Percentiles rank a stretch among this genome's conserved stretches.
phyloP scores from a whole-genome alignment of 2,329 filamentous ascomycete species.

The Cladosporium sp. region DNA sequence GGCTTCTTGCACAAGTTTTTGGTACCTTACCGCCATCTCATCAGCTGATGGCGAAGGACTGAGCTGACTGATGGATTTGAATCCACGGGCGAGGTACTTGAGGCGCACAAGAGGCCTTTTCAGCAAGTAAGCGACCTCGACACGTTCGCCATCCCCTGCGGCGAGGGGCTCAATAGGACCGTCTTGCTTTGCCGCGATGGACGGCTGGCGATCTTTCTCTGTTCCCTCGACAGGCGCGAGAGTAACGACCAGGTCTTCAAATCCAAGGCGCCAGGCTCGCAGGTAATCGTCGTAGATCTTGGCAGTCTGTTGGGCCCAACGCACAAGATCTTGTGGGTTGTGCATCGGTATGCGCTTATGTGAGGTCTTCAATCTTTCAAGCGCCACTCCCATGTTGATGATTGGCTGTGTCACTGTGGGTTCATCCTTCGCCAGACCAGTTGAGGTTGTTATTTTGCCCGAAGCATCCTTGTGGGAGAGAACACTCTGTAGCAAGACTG shows the following conservation, averaged over 20 bases:
- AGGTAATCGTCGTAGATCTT: conserved; percentile 83
- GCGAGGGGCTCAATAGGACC: not conserved
- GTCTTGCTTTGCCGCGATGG: conserved; percentile 35
- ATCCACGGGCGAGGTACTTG: conserved; percentile 80
- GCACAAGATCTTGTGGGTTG: conserved; percentile 66
- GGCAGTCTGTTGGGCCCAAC: conserved; percentile 75
- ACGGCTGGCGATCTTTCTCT: conserved; percentile 52
- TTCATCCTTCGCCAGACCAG: conserved; percentile 47
- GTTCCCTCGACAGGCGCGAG: conserved; percentile 68
- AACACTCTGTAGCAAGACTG: conserved; percentile 81
- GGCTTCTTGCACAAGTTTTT: conserved; percentile 70
- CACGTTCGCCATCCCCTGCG: conserved; percentile 76
- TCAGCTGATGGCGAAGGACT: conserved; percentile 54
- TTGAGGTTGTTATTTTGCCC: conserved; percentile 23
- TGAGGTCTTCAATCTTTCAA: conserved; percentile 76
- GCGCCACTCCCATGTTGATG: conserved; percentile 84
- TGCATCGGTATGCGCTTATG: conserved; percentile 77
- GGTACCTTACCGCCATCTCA: conserved; percentile 59
- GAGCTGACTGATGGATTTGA: conserved; percentile 63
- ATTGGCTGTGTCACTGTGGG: conserved; percentile 75
- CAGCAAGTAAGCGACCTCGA: conserved; percentile 89
- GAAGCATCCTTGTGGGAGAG: conserved; percentile 64
- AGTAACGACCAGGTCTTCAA: conserved; percentile 91
- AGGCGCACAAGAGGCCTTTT: conserved; percentile 83
- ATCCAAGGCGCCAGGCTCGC: conserved; percentile 83